Base-by-base conservation (phyloP, 768 basidiomycete genomes). In the Dacryopinax spathularia region DNA sequence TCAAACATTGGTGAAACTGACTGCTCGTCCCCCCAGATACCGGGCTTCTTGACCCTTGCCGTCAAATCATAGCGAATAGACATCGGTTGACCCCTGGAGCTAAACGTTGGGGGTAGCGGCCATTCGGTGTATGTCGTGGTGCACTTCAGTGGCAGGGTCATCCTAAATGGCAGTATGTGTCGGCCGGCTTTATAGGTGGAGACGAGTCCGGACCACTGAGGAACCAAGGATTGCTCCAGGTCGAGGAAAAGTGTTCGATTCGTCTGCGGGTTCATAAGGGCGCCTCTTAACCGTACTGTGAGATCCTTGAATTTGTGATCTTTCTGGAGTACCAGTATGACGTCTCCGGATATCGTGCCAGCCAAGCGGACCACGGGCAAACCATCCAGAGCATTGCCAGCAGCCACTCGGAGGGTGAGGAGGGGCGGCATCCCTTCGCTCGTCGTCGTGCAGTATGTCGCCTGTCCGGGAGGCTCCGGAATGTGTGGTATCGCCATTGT, bases 301-400 rank as follows among this genome's bases (percentile, higher is more conserved):
- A 56, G 25, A 29, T 56, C 48, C 48, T 56, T 56, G 48, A 56
- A 56, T 29, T 56, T 56, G 12, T 56, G 48, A 56, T 56, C 48
- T 18, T 56, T 56, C 25, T 56, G 48, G 13, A 56, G 22, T 31
- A 56, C 29, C 3, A 56, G 15, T 27, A 29, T 56, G 25, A 29
- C 48, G 48, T 56, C 48, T 3, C 48, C 48, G 25, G 25, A 56
- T 9, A 56, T 56, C 6, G 29, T 9, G 29, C 25, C 48, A 15
- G 25, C 48, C 25, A 20, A 10, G 20, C 25, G 25, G 15, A 56
- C 25, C 15, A 56, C 18, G 9, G 48, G 48, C 18, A 56, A 29
- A 27, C 48, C 48, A 29, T 56, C 48, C 7, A 18, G 9, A 29
- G 18, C 31, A 29, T 29, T 56, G 13, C 25, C 18, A 27, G 25